Evolutionary conservation across 768 basidiomycete species (phyloP).

Genomic region (Fibroporia radiculosa): DNA sequence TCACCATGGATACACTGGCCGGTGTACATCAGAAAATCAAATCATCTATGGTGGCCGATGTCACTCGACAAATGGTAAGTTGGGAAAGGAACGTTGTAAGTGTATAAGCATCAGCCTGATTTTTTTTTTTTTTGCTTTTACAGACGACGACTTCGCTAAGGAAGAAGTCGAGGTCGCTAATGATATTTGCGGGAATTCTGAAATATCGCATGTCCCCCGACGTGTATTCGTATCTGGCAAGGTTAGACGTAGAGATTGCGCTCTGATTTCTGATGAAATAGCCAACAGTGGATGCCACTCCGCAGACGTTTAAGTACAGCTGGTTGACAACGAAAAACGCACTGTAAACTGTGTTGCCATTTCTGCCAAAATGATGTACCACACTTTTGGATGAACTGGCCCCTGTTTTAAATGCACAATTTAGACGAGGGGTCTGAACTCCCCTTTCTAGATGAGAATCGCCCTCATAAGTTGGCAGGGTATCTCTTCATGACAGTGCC

Average conservation of each 20-base stretch:
- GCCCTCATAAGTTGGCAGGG: no score
- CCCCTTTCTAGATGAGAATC: no score
- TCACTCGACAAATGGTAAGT: slow-evolving; percentile 69
- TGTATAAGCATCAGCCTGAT: slow-evolving; percentile 8
- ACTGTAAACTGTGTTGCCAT: no score
- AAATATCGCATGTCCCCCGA: slow-evolving; percentile 88
- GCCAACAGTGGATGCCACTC: no score
- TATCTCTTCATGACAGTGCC: no score
- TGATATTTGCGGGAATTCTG: slow-evolving; percentile 83
- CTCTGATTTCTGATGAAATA: slow-evolving; percentile 35
- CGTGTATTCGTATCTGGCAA: slow-evolving; percentile 81
- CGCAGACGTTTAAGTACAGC: no score
- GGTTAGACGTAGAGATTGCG: slow-evolving; percentile 81
- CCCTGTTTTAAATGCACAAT: no score
- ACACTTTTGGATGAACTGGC: no score
- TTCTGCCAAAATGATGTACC: no score
- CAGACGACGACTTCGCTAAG: slow-evolving; percentile 62
- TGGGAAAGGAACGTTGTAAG: neutral
- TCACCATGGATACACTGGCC: slow-evolving; percentile 90
- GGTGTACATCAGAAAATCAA: slow-evolving; percentile 76
- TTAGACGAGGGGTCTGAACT: no score
- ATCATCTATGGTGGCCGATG: slow-evolving; percentile 61
- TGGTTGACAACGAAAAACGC: no score
- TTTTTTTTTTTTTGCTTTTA: no score
- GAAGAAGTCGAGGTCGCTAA: slow-evolving; percentile 77